phyloP scores from a whole-genome alignment of 2,329 filamentous ascomycete genomes.

The Hypoxylon sp. region DNA sequence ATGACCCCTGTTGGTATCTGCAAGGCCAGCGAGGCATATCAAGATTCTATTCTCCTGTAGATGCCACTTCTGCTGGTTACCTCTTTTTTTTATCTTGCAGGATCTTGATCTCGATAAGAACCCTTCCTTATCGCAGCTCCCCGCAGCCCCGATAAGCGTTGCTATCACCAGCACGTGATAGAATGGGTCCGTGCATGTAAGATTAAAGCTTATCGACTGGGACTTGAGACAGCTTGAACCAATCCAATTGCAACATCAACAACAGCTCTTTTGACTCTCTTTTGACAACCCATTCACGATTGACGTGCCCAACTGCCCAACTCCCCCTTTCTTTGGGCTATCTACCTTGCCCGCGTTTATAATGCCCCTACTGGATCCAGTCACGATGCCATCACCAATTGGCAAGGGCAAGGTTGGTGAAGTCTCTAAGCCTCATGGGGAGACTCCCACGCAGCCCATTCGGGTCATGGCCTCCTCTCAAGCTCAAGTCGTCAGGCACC shows the following conservation, averaged over 20 bases:
- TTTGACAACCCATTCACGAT: conserved; percentile 4
- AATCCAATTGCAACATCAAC: conserved; percentile 16
- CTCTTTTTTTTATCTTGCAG: neutral
- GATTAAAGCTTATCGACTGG: conserved; percentile 9
- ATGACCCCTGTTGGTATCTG: neutral
- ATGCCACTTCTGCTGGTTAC: neutral
- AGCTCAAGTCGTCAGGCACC: conserved; percentile 70
- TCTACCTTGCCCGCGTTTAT: neutral
- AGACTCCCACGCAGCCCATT: conserved; percentile 56
- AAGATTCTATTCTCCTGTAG: neutral
- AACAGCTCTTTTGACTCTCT: neutral
- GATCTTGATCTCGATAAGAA: neutral
- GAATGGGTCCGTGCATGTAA: neutral
- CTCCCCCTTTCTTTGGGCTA: neutral
- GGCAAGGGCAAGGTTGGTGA: conserved; percentile 51
- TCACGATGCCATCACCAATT: conserved; percentile 58
- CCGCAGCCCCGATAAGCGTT: neutral
- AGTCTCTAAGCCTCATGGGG: conserved; percentile 50
- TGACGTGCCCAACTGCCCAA: neutral
- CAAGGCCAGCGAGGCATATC: neutral
- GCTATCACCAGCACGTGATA: neutral
- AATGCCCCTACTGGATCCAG: conserved; percentile 56
- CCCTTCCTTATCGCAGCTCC: neutral
- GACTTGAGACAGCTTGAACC: conserved; percentile 3
- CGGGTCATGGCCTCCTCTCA: conserved; percentile 56